Evolutionary conservation across 2,329 filamentous ascomycete species (phyloP), one percentile per base, ranked within the genome.

Genomic region (Lomentospora prolificans): DNA sequence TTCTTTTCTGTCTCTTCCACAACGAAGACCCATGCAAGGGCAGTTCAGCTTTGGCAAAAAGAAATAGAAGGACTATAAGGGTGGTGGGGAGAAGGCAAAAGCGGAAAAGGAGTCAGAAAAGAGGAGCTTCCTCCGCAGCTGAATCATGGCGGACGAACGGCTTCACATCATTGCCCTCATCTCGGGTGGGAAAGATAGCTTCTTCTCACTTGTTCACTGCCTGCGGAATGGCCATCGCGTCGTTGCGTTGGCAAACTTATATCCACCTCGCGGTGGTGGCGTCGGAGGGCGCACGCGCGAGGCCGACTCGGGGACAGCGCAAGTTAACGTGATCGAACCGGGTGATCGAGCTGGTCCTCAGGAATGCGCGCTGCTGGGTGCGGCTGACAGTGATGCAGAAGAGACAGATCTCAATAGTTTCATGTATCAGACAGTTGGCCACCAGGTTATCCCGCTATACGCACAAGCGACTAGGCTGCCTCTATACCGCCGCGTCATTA

Each of bases 401-500:
- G 67, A 75, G 50, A 67, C 64, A 51, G 73, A 97, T 68, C 78
- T 95, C 63, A 90, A 99, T 70, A 96, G 91, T 73, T 97, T 94
- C 83, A 99, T 99, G 94, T 99, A 97, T 75, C 94, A 99, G 75
- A 99, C 94, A 3, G 89, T 96, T 58, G 94, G 94, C 10, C 90
- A 97, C 70, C 79, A 83, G 57, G 75, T 96, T 17, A 86, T 97
- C 57, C 90, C 91, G 2, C 78, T 96, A 14, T 97, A 96, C 67
- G 84, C 85, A 58, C 70, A 80, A 51, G 90, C 89, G 31, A 84
- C 96, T 1, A 83, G 79, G 0, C 76, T 97, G 31, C 92, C 92
- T 24, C 77, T 99, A 2, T 96, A 94, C 70, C 85, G 94, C 19
- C 81, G 85, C 62, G 75, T 82, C 55, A 96, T 97, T 62, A 66